Base-by-base conservation (phyloP, 177 flowering plant species). In the Vitis hybrid region DNA sequence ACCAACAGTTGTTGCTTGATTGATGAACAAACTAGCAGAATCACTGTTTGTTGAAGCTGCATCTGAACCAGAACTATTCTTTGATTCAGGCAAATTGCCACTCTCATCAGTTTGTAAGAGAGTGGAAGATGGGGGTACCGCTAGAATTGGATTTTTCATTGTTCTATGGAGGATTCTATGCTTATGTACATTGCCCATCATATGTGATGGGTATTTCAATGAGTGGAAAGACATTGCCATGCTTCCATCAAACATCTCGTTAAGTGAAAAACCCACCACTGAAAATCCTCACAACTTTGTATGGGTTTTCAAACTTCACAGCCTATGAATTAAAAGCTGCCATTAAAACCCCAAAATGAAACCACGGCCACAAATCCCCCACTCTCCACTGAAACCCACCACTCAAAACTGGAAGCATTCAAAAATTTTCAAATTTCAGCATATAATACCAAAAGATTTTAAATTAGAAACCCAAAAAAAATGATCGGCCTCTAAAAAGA, bases 1-100 rank as follows among this genome's bases (percentile, higher is more conserved):
- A 9, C 98, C 97, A 1, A 93, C 80, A 1, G 88, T 75, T 70
- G 83, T 88, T 18, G 74, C 66, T 65, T 83, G 87, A 67, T 66
- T 67, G 55, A 80, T 69, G 60, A 84, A 63, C 5, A 80, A 71
- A 70, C 62, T 35, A 62, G 72, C 14, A 56, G 70, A 19, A n/a
- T 59, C 72, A 54, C 64, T 57, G 52, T 62, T 55, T 52, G 32
- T 48, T 15, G 74, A 67, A 50, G 73, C 32, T 65, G 70, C 15
- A 14, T 52, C 63, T 9, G 66, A 64, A 27, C 69, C 70, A 66
- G 72, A 69, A 72, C 40, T 61, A 59, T 76, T 77, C 68, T 68
- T 63, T 52, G 82, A 78, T 57, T 80, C 81, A 6, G 73, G 80
- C 48, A 70, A 71, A 50, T 81, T 80, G 1, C 75, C 83, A 78